Base-by-base conservation (phyloP, 148 eudicot species). In the Rhododendron ovatum region DNA sequence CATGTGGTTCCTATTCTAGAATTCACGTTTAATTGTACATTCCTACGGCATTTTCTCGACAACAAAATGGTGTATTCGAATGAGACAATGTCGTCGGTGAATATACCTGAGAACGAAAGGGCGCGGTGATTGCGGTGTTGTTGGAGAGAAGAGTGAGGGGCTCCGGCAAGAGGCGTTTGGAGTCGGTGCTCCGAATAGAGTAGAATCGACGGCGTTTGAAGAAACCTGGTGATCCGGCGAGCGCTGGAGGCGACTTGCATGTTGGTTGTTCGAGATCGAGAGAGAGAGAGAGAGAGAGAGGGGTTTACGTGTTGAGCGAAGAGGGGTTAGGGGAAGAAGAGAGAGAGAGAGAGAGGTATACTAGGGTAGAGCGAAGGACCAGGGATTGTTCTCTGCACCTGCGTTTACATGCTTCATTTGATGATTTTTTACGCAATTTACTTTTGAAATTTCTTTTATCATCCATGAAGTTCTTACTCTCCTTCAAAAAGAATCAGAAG, bases 241-340 rank as follows among this genome's bases (percentile, higher is more conserved):
- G 88, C 88, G 7, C 41, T 43, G 76, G 67, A 73, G 80, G 89
- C 88, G 80, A 85, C 76, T 86, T 89, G 92, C 94, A 92, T 92
- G 80, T 17, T 43, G 35, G 39, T 28, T 3, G 53, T 82, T 37
- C 41, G 43, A 65, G 51, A n/a, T 35, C 24, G 26, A 33, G 84
- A 3, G 30, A 10, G 33, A 8, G 18, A 4, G 74, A 14, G 17
- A 47, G 17, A 45, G 26, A 50, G 33, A 28, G 17, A 18, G 41
- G 35, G 71, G 76, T 30, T 71, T 67, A 43, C 30, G 67, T 22
- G 22, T 59, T 9, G 9, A 39, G 24, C 37, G 50, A 26, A 5
- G 78, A 71, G 79, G 41, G 78, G 2, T 35, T 83, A 5, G 37
- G 39, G 39, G 33, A 12, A 26, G 55, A 30, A 3, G 50, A 47